Evolutionary conservation across 768 basidiomycete genomes (phyloP), one percentile per base, ranked within the genome.

Genomic region (Leucogyrophana mollusca): DNA sequence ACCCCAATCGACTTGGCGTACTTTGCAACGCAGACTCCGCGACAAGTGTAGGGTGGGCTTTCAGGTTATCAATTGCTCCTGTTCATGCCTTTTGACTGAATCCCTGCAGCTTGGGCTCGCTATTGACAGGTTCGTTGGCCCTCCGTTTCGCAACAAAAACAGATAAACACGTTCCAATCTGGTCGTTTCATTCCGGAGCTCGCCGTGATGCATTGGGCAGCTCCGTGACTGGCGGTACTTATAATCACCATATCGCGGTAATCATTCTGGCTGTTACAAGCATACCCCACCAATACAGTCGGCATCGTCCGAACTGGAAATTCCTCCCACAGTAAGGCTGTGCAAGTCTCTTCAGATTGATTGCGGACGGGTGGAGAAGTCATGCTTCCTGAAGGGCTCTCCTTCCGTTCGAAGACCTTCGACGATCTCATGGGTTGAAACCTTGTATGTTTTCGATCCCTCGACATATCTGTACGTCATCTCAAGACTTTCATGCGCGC

Each of bases 371-470:
- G 7, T 30, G 13, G 7, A 30, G 27, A 30, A 30, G 27, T 30
- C 27, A 13, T 30, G 27, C 27, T 30, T 30, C 27, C 27, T 30
- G 27, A 30, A 30, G 7, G 27, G 27, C 27, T 30, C 27, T 37
- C 43, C 37, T 18, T 45, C 43, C 44, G 44, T 39, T 45, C 23
- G 35, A 45, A 45, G 38, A 13, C 35, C 43, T 23, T 34, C 35
- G 22, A 25, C 40, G 37, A 45, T 45, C 38, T 45, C 44, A 42
- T 41, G n/a, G 40, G 20, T 42, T 52, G 73, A 71, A 30, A 70
- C 71, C 16, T 46, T 76, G 37, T 77, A 73, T 58, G 61, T 74
- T 18, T 70, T 76, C 42, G 66, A 58, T 32, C 53, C 58, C 36
- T 45, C 56, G 10, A 47, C 40, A 14, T 32, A 9, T 22, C 18